Percentiles rank a stretch among this genome's conserved stretches.
These are phyloP conservation scores for Vitis labrusca DNA, from an alignment of 164 flowering plant species.

Conservation along the genomic window DNA sequence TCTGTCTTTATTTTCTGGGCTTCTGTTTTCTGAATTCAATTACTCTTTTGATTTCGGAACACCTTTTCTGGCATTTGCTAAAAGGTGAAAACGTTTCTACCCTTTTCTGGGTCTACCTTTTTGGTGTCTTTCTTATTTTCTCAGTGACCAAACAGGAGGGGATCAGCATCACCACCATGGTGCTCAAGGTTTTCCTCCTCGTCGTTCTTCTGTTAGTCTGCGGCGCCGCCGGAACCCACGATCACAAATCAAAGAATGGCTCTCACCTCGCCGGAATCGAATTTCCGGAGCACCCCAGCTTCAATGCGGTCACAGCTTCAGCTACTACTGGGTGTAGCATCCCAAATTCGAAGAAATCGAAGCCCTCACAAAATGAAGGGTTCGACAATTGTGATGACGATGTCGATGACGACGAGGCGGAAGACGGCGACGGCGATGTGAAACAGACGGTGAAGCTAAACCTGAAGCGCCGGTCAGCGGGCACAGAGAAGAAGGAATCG, in stretches of 20 bases:
- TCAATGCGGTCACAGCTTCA: constrained; percentile 44
- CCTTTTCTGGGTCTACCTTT: constrained; percentile 1
- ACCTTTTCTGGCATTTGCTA: background rate
- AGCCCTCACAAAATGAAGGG: background rate
- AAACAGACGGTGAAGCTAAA: constrained; percentile 13
- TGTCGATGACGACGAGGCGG: constrained; percentile 7
- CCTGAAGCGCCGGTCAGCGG: constrained; percentile 34
- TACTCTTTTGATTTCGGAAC: too few relatives aligned
- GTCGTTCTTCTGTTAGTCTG: constrained; percentile 24
- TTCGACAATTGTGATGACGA: background rate
- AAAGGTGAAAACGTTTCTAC: background rate
- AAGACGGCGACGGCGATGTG: background rate
- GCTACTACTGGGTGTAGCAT: constrained; percentile 30
- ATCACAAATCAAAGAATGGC: constrained; percentile 21
- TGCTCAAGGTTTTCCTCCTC: constrained; percentile 10
- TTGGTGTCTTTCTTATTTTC: background rate
- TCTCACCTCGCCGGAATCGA: constrained; percentile 51
- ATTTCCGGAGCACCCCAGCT: constrained; percentile 53
- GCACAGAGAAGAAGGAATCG: constrained; percentile 24
- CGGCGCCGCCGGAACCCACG: constrained; percentile 16
- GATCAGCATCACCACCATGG: constrained; percentile 12
- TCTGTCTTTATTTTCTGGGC: background rate
- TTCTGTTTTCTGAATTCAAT: background rate
- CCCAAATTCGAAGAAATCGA: constrained; percentile 8
- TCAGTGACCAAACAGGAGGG: background rate